phyloP scores from a whole-genome alignment of 1,284 basidiomycete species.

The Cutaneotrichosporon arboriforme region DNA sequence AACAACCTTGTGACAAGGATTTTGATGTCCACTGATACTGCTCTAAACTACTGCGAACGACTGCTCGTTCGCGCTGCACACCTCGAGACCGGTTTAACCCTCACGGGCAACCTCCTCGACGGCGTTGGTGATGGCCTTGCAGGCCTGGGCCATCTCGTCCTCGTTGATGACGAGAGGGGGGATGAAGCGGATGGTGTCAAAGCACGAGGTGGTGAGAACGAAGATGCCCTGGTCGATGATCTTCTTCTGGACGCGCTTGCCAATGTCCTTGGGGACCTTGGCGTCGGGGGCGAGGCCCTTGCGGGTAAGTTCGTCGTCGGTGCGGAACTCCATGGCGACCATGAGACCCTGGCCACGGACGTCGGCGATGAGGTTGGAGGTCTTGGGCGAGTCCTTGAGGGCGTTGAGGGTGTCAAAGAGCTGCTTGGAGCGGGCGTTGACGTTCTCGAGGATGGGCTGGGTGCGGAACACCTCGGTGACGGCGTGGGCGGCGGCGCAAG shows the following conservation, averaged over 20 bases:
- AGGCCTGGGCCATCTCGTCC: constrained; percentile 59
- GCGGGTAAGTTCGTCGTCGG: constrained; percentile 26
- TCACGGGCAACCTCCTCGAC: constrained; percentile 60
- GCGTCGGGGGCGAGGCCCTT: constrained; percentile 42
- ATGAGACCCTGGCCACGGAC: constrained; percentile 50
- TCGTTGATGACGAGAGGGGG: constrained; percentile 62
- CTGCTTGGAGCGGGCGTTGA: constrained; percentile 65
- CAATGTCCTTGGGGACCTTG: constrained; percentile 59
- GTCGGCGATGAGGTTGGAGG: constrained; percentile 51
- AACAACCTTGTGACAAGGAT: not conserved
- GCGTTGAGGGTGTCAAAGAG: constrained; percentile 60
- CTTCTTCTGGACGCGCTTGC: constrained; percentile 67
- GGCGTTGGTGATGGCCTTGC: constrained; percentile 58
- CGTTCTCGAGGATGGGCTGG: constrained; percentile 73
- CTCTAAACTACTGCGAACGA: not conserved
- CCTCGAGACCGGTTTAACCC: constrained; percentile 36
- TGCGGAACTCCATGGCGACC: constrained; percentile 43
- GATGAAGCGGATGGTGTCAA: constrained; percentile 57
- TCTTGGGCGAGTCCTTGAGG: constrained; percentile 43
- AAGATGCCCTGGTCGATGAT: constrained; percentile 79
- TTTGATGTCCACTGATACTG: not conserved
- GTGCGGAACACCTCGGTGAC: constrained; percentile 70
- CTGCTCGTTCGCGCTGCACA: not conserved
- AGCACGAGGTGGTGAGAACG: constrained; percentile 52
- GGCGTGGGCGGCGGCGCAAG: constrained; percentile 80